phyloP scores from a whole-genome alignment of 331 rosid species.

The Quercus tomentella region DNA sequence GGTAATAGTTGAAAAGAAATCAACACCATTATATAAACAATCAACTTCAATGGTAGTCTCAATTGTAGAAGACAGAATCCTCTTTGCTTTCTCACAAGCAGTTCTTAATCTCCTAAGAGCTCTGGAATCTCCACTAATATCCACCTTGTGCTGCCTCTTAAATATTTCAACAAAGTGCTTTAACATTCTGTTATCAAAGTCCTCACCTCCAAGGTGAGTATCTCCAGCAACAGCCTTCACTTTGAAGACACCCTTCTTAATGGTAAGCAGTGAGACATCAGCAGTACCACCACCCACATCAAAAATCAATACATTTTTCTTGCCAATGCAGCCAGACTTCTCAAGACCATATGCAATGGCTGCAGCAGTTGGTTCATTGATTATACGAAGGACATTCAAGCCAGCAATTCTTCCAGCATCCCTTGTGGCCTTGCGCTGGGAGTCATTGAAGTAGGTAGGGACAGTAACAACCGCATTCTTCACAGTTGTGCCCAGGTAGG shows the following conservation, averaged over 20 bases:
- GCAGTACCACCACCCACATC: constrained; percentile 30
- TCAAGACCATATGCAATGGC: constrained; percentile 9
- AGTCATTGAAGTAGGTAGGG: constrained; percentile 7
- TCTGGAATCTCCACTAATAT: constrained; percentile 14
- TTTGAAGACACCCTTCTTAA: background rate
- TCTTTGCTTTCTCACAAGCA: constrained; percentile 33
- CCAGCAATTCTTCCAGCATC: constrained; percentile 37
- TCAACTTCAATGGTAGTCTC: constrained; percentile 34
- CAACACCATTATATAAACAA: constrained; percentile 21
- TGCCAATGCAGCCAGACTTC: background rate
- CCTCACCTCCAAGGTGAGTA: background rate
- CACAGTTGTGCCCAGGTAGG: constrained; percentile 4
- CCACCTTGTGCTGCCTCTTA: background rate
- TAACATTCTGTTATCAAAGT: constrained; percentile 13
- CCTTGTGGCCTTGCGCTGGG: constrained; percentile 46
- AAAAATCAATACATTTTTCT: constrained; percentile 28
- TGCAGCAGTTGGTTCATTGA: constrained; percentile 1
- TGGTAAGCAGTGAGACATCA: constrained; percentile 18
- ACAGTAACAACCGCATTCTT: background rate
- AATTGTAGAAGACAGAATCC: constrained; percentile 27
- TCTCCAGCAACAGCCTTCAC: constrained; percentile 21
- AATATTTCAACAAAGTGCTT: background rate
- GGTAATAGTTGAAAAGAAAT: constrained; percentile 27
- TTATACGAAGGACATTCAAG: background rate
- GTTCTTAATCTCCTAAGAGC: constrained; percentile 40